A percentile compares a stretch with the other conserved stretches of the same genome.
Evolutionary conservation across 495 filamentous ascomycete species (phyloP).

Genomic region (Trichoderma parareesei): DNA sequence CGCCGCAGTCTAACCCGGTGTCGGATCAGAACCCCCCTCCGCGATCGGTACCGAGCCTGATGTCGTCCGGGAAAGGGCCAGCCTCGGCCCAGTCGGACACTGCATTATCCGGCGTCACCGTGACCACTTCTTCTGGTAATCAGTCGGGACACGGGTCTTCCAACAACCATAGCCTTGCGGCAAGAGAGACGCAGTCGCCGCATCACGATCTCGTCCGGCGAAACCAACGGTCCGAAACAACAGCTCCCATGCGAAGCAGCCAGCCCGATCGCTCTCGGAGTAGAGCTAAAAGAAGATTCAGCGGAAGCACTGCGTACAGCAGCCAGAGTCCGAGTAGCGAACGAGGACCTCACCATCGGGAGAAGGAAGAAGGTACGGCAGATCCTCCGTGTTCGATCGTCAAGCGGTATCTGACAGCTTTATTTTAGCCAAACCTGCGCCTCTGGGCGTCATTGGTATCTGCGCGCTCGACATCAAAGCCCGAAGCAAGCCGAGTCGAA

Average conservation of each 20-base stretch:
- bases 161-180: conserved; percentile 32
- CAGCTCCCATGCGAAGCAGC: conserved; percentile 3
- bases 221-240: conserved; percentile 14
- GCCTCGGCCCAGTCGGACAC: conserved; percentile 38
- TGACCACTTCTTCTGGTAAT: conserved; percentile 43
- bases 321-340: conserved; percentile 59
- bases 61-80: conserved; percentile 29
- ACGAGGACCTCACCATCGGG: conserved; percentile 31
- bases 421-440: conserved; percentile 29
- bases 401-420: background rate
- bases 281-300: conserved; percentile 63
- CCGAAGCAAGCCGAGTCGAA: conserved; percentile 88
- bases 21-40: conserved; percentile 29
- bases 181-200: conserved; percentile 30
- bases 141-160: conserved; percentile 22
- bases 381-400: background rate
- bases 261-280: conserved; percentile 58
- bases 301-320: conserved; percentile 67
- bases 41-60: conserved; percentile 29
- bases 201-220: conserved; percentile 29
- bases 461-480: conserved; percentile 96
- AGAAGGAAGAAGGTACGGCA: conserved; percentile 36
- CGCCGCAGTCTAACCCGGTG: conserved; percentile 34
- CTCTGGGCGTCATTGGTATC: conserved; percentile 67
- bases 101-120: conserved; percentile 43